These are phyloP conservation scores for Penicillium goetzii DNA, from an alignment of 495 filamentous ascomycete species.

Conservation along the genomic window DNA sequence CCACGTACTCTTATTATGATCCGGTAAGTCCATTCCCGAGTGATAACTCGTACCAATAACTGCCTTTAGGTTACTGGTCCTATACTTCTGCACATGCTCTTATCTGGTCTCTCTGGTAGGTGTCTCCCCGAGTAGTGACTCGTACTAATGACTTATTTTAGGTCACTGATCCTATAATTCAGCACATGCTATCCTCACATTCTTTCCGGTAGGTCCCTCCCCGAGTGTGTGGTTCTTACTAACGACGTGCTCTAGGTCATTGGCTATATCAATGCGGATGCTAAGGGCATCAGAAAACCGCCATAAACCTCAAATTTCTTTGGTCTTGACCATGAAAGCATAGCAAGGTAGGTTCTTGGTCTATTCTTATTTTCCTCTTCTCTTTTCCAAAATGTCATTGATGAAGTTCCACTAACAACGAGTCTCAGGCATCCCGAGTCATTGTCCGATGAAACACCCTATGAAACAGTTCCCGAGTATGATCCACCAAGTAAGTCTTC, in stretches of 20 bases:
- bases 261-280: not conserved
- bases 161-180: not conserved
- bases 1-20: not conserved
- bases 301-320: not conserved
- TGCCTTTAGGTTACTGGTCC: not conserved
- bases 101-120: not conserved
- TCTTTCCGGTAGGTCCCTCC: not conserved
- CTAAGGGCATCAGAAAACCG: not conserved
- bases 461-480: not conserved
- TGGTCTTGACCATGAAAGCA: not conserved
- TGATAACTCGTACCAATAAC: not conserved
- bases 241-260: not conserved
- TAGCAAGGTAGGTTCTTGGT: not conserved
- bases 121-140: not conserved
- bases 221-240: not conserved
- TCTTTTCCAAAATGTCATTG: not conserved
- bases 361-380: not conserved
- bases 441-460: slow-evolving; percentile 1
- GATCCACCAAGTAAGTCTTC: not conserved
- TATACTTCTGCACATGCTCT: not conserved
- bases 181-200: not conserved
- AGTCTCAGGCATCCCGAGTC: slow-evolving; percentile 2
- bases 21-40: not conserved
- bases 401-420: not conserved
- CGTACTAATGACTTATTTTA: not conserved